Percentiles rank a stretch among this genome's conserved stretches.
Evolutionary conservation across 2,329 filamentous ascomycete species (phyloP).

Genomic region (Beauveria rudraprayagi): DNA sequence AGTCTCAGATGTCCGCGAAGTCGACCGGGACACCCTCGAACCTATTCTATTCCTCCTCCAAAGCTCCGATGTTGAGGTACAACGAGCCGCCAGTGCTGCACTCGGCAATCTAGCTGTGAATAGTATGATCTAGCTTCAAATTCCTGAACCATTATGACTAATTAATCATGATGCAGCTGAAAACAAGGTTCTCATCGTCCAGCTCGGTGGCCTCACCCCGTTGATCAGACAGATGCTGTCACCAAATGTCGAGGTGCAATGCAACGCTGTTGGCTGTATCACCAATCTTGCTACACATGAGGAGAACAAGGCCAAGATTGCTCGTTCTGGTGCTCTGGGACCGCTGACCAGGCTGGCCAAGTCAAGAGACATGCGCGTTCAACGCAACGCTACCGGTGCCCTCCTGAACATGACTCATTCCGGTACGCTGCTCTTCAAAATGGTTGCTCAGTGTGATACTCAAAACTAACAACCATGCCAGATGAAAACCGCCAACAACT

Average conservation of each 20-base stretch:
- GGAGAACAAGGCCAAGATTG: constrained; percentile 98
- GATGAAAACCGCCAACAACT: constrained; percentile 97
- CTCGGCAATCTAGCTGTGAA: constrained; percentile 95
- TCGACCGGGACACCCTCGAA: constrained; percentile 88
- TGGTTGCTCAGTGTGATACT: background rate
- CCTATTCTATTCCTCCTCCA: constrained; percentile 93
- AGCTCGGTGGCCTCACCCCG: constrained; percentile 80
- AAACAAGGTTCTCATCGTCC: constrained; percentile 95
- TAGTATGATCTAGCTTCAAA: constrained; percentile 51
- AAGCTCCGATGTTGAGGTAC: constrained; percentile 93
- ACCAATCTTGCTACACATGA: constrained; percentile 97
- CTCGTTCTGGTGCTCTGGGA: constrained; percentile 82
- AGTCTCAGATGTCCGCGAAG: constrained; percentile 79
- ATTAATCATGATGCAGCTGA: constrained; percentile 57
- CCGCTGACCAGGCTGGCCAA: constrained; percentile 89
- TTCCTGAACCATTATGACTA: constrained; percentile 24
- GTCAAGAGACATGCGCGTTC: constrained; percentile 97
- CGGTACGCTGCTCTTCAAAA: constrained; percentile 46
- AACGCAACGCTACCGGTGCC: constrained; percentile 93
- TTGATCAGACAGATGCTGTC: constrained; percentile 98
- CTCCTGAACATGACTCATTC: constrained; percentile 99
- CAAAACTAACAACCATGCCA: constrained; percentile 29
- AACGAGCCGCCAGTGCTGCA: constrained; percentile 90
- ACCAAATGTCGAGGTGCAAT: constrained; percentile 95
- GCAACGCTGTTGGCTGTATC: constrained; percentile 97